Evolutionary conservation across 306 rosid genomes (phyloP), one percentile per base, ranked within the genome.

Genomic region (Trifolium dubium): DNA sequence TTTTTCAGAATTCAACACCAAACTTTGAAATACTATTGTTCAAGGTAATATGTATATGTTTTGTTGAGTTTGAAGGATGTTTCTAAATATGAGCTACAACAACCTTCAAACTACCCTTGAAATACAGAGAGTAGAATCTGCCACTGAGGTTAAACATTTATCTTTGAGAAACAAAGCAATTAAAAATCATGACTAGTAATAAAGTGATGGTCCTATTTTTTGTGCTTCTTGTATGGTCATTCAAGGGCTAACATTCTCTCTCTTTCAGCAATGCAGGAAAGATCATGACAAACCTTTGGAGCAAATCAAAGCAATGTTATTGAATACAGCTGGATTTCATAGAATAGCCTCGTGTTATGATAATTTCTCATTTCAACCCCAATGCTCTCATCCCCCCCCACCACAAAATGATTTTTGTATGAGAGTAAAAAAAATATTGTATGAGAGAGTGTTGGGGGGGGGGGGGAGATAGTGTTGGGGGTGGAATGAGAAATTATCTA

Each of bases 131-230:
- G 18, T 47, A 5, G 17, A 46, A 46, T 46, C 7, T 47, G 53
- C 17, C 18, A 47, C 4, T 13, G 1, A 46, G n/a, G n/a, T 46
- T 46, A 46, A 46, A 46, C 50, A 4, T 44, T 44, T 44, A 11
- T 44, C 5, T 11, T 11, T 44, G 15, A 12, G 13, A 46, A 46
- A 46, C 5, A 14, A 3, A 46, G 6, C 2, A 47, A 13, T 13
- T 13, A 4, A 47, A 46, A 47, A 47, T 47, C 18, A 47, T 47
- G 53, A 53, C 28, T 53, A 3, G 2, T 53, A 18, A 17, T 17
- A 53, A 53, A 53, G 59, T 53, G 59, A 18, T 53, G 30, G 59
- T 53, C 59, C 12, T 51, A 11, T 51, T 51, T 51, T 15, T 50
- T n/a, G 58, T 17, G 58, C 58, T 17, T 51, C 29, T 15, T 17